Conservation (phyloP, 2,329 filamentous ascomycete species). For the Aureobasidium sp. region DNA sequence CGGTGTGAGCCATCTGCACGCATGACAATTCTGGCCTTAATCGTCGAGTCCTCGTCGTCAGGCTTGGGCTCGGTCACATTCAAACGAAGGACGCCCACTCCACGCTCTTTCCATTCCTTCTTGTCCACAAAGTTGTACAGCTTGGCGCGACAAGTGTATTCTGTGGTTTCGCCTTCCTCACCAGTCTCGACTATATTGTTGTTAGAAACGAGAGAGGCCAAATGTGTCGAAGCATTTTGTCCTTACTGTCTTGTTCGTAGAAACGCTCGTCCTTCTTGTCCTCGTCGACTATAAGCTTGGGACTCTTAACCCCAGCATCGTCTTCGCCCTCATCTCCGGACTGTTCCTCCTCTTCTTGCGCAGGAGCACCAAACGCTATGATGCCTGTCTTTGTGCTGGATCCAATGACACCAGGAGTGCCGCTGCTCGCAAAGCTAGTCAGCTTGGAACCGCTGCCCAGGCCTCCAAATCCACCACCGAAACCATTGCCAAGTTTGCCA, state of each 20-base stretch:
- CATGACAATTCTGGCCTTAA: slow-evolving; percentile 70
- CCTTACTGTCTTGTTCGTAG: slow-evolving; percentile 58
- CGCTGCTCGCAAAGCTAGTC: slow-evolving; percentile 56
- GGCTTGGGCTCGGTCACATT: slow-evolving; percentile 60
- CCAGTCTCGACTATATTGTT: slow-evolving; percentile 65
- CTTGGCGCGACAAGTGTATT: slow-evolving; percentile 72
- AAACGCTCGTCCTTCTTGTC: slow-evolving; percentile 58
- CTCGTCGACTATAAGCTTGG: slow-evolving; percentile 42
- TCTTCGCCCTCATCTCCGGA: slow-evolving; percentile 48
- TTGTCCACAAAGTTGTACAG: slow-evolving; percentile 66
- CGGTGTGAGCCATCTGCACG: slow-evolving; percentile 83
- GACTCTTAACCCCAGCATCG: slow-evolving; percentile 34
- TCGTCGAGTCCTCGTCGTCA: slow-evolving; percentile 32
- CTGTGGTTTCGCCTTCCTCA: slow-evolving; percentile 72
- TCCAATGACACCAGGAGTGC: slow-evolving; percentile 38
- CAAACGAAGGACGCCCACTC: slow-evolving; percentile 74
- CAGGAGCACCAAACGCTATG: slow-evolving; percentile 71
- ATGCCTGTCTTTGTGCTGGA: slow-evolving; percentile 50
- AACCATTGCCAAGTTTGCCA: slow-evolving; percentile 34
- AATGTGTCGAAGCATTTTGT: neutral
- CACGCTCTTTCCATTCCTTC: slow-evolving; percentile 82
- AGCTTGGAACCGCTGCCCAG: slow-evolving; percentile 41
- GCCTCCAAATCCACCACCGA: slow-evolving; percentile 34
- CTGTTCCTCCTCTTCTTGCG: slow-evolving; percentile 50
- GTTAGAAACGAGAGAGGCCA: slow-evolving; percentile 24